Percentiles rank a stretch among this genome's conserved stretches.
Evolutionary conservation across 371 early-diverging fungal genomes (phyloP).

Genomic region (Lichtheimia ornata): DNA sequence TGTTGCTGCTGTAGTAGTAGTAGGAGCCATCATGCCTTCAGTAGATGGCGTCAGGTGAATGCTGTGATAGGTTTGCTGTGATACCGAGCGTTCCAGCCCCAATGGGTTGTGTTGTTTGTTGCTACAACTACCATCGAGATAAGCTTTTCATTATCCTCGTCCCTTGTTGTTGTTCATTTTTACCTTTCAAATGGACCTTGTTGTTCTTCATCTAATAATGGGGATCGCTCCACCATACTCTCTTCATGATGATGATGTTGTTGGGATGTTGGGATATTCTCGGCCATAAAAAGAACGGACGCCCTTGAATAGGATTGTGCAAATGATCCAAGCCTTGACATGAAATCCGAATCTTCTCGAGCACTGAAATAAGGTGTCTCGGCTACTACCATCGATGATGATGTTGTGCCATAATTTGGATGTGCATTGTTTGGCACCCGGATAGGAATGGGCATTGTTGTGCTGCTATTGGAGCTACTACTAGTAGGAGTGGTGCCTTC

Average conservation of each 20-base stretch:
- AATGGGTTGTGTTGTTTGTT: background rate
- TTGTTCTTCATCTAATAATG: slow-evolving; percentile 2
- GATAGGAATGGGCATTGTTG: slow-evolving; percentile 12
- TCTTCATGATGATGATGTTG: background rate
- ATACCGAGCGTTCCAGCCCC: slow-evolving; percentile 2
- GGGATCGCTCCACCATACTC: background rate
- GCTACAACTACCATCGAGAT: too few species aligned
- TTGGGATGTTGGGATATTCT: slow-evolving; percentile 8
- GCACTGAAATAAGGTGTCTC: slow-evolving; percentile 11
- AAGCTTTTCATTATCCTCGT: background rate
- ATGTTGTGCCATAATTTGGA: slow-evolving; percentile 19
- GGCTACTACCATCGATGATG: slow-evolving; percentile 7
- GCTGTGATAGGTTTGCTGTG: slow-evolving; percentile 3
- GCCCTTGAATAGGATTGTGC: slow-evolving; percentile 22
- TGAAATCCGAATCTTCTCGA: slow-evolving; percentile 1
- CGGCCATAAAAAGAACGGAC: slow-evolving; percentile 18
- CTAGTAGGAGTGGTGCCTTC: too few species aligned
- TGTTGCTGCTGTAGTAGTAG: too few species aligned
- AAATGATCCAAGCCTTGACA: slow-evolving; percentile 6
- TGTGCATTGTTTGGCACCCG: slow-evolving; percentile 35
- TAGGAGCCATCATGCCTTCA: too few species aligned
- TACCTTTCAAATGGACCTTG: background rate
- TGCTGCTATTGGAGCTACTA: too few species aligned
- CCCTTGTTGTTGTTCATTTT: background rate
- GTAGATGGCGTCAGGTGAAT: too few species aligned